Base-by-base conservation (phyloP, 2,329 filamentous ascomycete species). In the Xylaria multiplex region DNA sequence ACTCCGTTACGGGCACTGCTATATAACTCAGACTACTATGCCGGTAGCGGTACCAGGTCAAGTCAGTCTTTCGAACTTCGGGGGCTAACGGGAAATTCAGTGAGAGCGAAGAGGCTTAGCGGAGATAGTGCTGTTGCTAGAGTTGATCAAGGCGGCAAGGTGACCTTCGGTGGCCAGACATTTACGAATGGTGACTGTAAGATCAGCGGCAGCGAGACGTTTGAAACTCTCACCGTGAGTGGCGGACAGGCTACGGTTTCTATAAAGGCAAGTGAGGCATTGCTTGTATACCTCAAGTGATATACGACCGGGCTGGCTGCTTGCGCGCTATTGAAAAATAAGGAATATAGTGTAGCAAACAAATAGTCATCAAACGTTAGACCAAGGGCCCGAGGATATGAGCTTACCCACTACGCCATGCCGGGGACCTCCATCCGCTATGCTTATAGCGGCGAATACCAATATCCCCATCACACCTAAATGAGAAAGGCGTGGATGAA, bases 171-270 rank as follows among this genome's bases (percentile, higher is more conserved):
- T 0, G 83, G 83, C 0, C 82, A 83, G 73, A 77, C 71, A 0
- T 85, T 84, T 70, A 77, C 72, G 2, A 78, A 85, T 70, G 81
- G 77, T 1, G 81, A 78, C 11, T 86, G 84, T 72, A 73, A 71
- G 4, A 68, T 82, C n/a, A 71, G 71, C 1, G 83, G 84, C 0
- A 75, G 70, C 2, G 81, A 79, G 75, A 77, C 59, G 42, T 77
- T 74, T 42, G 82, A 84, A 72, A 77, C 68, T 6, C 65, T 73
- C 4, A 52, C 59, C 6, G 79, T 81, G 5, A 73, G 68, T 14
- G 72, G 71, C n/a, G 81, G 81, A 0, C 71, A 76, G 48, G 80
- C 76, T 1, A 81, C 77, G 0, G 81, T 83, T 59, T 77, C 74
- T 1, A 62, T 86, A 24, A 74, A 73, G 22, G 84, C 82, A 6